Base-by-base conservation (phyloP, 176 grass and related monocot genomes). In the Themeda triandra region DNA sequence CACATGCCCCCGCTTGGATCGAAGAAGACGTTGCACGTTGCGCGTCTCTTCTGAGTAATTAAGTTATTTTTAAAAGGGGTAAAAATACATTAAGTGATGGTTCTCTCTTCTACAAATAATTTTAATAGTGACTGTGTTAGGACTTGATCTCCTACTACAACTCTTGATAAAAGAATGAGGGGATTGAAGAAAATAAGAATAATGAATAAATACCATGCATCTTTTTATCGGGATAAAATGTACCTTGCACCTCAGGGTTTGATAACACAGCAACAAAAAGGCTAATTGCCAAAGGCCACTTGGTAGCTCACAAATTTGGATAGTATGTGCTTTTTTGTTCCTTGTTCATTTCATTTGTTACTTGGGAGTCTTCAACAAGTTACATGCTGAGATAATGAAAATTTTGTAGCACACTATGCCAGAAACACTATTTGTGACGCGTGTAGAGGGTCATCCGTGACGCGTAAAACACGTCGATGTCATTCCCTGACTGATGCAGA, bases 261-360 rank as follows among this genome's bases (percentile, higher is more conserved):
- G 15, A 32, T 44, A 78, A 14, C 45, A 46, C 88, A 82, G 25
- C 88, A 86, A 67, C 88, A 82, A 64, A 90, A 86, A 37, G 70
- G 25, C 56, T 83, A 90, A 59, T 86, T 74, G 78, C 29, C 66
- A 66, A 73, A 83, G 88, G 59, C 79, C 73, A 23, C 73, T 86
- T 73, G 88, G 88, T 78, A 90, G 84, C 73, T 90, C 83, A 17
- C 88, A 86, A 67, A 90, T 65, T 48, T 90, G 79, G 88, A 90
- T 79, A 66, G 88, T 90, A 37, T 37, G 36, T 37, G 36, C 36
- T 37, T 37, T 37, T 37, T 37, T 37, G 36, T 37, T 37, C 0
- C 36, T 37, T 37, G 36, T 37, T 37, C 36, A 37, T 37, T 37
- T 37, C 36, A 37, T 37, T 37, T 37, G 7, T 37, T 37, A 37